Base-by-base conservation (phyloP, 2,329 filamentous ascomycete species). In the Aureobasidium vineae region DNA sequence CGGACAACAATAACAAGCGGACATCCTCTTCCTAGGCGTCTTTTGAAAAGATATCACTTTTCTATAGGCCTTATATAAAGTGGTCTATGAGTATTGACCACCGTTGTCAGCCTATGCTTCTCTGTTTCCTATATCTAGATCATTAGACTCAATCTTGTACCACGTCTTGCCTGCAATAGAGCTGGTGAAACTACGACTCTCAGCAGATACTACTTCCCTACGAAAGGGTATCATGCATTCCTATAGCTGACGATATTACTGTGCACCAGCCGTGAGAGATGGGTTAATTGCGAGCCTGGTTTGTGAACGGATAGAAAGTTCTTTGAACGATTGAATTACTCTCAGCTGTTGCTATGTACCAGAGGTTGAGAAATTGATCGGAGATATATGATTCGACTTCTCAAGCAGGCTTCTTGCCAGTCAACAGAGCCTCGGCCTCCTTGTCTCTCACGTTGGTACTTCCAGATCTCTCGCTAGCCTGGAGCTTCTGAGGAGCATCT, bases 401-500 rank as follows among this genome's bases (percentile, higher is more conserved):
- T 65, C 33, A 66, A 47, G 64, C 21, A 19, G 49, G 49, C 60
- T 66, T 67, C 65, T 69, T 70, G 40, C 66, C 68, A 16, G 67
- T 67, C 69, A 83, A 71, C 47, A 83, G 68, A 54, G 80, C 80
- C 70, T 81, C 80, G 8, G 79, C 79, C 31, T 77, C 77, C 64
- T 79, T 79, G 70, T 83, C 78, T 68, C 76, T 80, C 54, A 79
- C 77, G 3, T 77, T 76, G n/a, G 77, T 73, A 63, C 76, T 80
- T 50, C 78, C 78, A 54, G 75, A 78, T 68, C 76, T 72, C 68
- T 77, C 77, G 16, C 76, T 77, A 63, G 78, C 77, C 71, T 76
- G 72, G 63, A 79, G 66, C 40, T 73, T 73, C 33, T 67, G 68
- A 10, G 66, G 38, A 23, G 71, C 63, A 52, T 70, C 69, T 8